Percentiles rank a stretch among this genome's conserved stretches.
These are phyloP conservation scores for Lithohypha guttulata DNA, from an alignment of 2,329 filamentous ascomycete species.

Conservation along the genomic window DNA sequence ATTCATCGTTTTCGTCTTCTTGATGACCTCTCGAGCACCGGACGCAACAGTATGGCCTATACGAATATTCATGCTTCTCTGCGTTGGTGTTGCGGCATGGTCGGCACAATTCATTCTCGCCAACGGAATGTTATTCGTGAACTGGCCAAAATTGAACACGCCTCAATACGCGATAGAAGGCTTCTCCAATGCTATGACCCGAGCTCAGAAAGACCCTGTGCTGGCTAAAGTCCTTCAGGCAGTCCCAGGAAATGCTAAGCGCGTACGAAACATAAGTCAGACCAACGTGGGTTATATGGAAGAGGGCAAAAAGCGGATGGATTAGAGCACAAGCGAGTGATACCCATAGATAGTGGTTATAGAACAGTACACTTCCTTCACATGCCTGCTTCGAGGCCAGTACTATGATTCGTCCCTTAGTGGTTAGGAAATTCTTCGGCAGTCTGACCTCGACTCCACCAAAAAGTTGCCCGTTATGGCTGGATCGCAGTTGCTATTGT, in stretches of 20 bases:
- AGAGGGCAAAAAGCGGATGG: slow-evolving; percentile 97
- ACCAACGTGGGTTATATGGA: slow-evolving; percentile 75
- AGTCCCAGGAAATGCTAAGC: slow-evolving; percentile 40
- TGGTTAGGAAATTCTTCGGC: not conserved
- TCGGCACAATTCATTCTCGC: slow-evolving; percentile 64
- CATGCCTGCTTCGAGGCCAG: no score
- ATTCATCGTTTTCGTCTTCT: slow-evolving; percentile 68
- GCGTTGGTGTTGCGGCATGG: slow-evolving; percentile 59
- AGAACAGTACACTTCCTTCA: no score
- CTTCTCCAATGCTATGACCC: slow-evolving; percentile 73
- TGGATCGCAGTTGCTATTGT: slow-evolving; percentile 1
- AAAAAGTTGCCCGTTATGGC: not conserved
- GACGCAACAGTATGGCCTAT: slow-evolving; percentile 70
- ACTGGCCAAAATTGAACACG: slow-evolving; percentile 95
- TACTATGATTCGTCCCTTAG: no score
- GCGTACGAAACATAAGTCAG: slow-evolving; percentile 76
- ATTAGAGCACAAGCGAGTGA: slow-evolving; percentile 33
- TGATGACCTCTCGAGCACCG: slow-evolving; percentile 60
- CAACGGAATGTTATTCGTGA: slow-evolving; percentile 92
- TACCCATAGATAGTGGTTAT: not conserved
- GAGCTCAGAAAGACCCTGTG: slow-evolving; percentile 70
- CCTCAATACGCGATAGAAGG: slow-evolving; percentile 77
- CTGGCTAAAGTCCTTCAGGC: slow-evolving; percentile 59
- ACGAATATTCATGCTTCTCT: slow-evolving; percentile 71
- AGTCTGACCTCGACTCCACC: not conserved